A percentile compares a stretch with the other conserved stretches of the same genome.
These are phyloP conservation scores for Saccharomycopsis capsularis DNA, from an alignment of 805 yeast species.

Conservation along the genomic window DNA sequence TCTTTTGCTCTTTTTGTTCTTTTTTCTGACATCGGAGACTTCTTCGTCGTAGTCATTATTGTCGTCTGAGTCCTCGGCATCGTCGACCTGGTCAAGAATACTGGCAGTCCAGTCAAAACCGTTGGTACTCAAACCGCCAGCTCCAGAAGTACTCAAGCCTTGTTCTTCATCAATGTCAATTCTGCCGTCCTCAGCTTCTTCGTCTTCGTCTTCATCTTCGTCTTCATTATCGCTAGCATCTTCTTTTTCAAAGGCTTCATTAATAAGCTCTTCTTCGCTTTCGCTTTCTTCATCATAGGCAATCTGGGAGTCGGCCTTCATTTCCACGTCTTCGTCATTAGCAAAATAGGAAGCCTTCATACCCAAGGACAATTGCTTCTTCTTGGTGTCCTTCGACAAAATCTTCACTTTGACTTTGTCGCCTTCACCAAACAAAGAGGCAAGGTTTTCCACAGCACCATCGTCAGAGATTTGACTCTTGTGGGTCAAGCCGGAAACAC, in stretches of 20 bases:
- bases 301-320: slow-evolving; percentile 27
- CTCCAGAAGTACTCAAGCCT: slow-evolving; percentile 22
- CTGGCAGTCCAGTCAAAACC: slow-evolving; percentile 97
- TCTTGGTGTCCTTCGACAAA: slow-evolving; percentile 51
- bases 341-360: slow-evolving; percentile 88
- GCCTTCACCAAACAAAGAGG: slow-evolving; percentile 73
- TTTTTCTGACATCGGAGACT: slow-evolving; percentile 27
- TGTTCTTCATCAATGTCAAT: slow-evolving; percentile 27
- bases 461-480: slow-evolving; percentile 76
- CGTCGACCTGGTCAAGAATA: slow-evolving; percentile 72
- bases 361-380: slow-evolving; percentile 78
- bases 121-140: slow-evolving; percentile 65
- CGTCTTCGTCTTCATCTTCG: slow-evolving; percentile 28
- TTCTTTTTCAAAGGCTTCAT: slow-evolving; percentile 28
- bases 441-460: slow-evolving; percentile 45
- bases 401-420: slow-evolving; percentile 86
- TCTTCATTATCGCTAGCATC: slow-evolving; percentile 30
- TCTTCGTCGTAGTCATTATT: slow-evolving; percentile 42
- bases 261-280: slow-evolving; percentile 30
- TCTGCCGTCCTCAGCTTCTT: slow-evolving; percentile 28
- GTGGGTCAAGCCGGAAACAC: slow-evolving; percentile 83
- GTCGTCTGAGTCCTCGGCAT: slow-evolving; percentile 45
- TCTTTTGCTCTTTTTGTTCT: slow-evolving; percentile 42
- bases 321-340: slow-evolving; percentile 26
- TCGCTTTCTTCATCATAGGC: slow-evolving; percentile 25